Base-by-base conservation (phyloP, 768 basidiomycete genomes). In the Hortiboletus campestris region DNA sequence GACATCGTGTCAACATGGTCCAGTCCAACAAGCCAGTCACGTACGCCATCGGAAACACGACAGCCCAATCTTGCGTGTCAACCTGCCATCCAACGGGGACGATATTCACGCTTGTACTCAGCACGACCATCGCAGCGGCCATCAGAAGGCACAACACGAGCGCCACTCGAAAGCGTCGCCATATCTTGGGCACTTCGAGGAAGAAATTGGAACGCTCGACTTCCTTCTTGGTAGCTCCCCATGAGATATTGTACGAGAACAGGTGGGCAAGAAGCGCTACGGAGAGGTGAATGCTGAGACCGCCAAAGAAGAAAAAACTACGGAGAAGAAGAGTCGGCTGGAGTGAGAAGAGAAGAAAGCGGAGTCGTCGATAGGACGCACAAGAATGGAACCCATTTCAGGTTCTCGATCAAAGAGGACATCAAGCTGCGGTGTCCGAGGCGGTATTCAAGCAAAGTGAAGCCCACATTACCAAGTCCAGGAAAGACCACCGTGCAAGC, bases 131-230 rank as follows among this genome's bases (percentile, higher is more conserved):
- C 41, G 65, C 75, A 3, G 71, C 77, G 52, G 84, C 74, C 14
- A 74, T 52, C 35, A 78, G n/a, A 57, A 83, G 69, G 31, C 78
- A 84, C 43, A 89, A 50, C 25, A 82, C 51, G 62, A 91, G 76
- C 31, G 84, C 78, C 41, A 82, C 60, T 75, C 87, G 84, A 73
- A 91, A 95, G 2, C 91, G 85, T 61, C 83, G 83, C 72, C 86
- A 76, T 66, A 94, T 92, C 60, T 83, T 83, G 17, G 94, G 93
- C 19, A 94, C 84, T 69, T 96, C 93, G 43, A 88, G 81, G 80
- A 89, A 94, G 76, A 96, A 94, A 68, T 94, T 94, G n/a, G 89
- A 90, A 35, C 83, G 80, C 67, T 94, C 87, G 46, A 94, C 90
- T 71, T 91, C 89, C 80, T 93, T 94, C 63, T 82, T 79, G 16